Conservation (phyloP, 2,329 filamentous ascomycete genomes). For the Microsporum ferrugineum region DNA sequence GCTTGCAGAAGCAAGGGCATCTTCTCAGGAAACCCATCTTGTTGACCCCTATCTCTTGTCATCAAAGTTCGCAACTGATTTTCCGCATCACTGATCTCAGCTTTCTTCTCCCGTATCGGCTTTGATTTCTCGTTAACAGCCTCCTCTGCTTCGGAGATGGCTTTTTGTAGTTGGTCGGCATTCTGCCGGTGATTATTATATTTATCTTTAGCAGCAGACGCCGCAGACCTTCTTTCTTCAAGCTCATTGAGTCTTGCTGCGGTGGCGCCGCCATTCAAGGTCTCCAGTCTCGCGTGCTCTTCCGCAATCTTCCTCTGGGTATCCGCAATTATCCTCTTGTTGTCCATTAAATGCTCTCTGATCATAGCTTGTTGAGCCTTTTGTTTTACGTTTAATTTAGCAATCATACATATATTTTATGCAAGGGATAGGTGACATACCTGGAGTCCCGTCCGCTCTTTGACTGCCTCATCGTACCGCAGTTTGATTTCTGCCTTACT, state of each 20-base stretch:
- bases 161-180: constrained; percentile 25
- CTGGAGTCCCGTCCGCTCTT: constrained; percentile 44
- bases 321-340: constrained; percentile 34
- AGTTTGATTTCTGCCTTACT: constrained; percentile 41
- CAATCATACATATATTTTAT: background rate
- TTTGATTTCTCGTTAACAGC: constrained; percentile 17
- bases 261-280: constrained; percentile 59
- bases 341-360: constrained; percentile 44
- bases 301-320: constrained; percentile 36
- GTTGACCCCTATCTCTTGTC: constrained; percentile 48
- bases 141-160: constrained; percentile 26
- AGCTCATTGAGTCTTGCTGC: constrained; percentile 50
- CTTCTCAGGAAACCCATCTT: constrained; percentile 51
- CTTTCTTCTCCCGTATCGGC: constrained; percentile 35
- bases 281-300: constrained; percentile 48
- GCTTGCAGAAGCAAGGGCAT: constrained; percentile 53
- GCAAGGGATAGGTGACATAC: constrained; percentile 16
- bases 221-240: constrained; percentile 44
- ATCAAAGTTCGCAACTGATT: constrained; percentile 42
- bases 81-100: constrained; percentile 46
- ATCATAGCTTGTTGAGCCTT: constrained; percentile 57
- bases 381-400: constrained; percentile 22
- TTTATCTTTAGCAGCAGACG: constrained; percentile 34
- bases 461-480: constrained; percentile 44
- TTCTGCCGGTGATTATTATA: constrained; percentile 34